Evolutionary conservation across 2,329 filamentous ascomycete genomes (phyloP).

Genomic region (Trichoderma simmonsii): DNA sequence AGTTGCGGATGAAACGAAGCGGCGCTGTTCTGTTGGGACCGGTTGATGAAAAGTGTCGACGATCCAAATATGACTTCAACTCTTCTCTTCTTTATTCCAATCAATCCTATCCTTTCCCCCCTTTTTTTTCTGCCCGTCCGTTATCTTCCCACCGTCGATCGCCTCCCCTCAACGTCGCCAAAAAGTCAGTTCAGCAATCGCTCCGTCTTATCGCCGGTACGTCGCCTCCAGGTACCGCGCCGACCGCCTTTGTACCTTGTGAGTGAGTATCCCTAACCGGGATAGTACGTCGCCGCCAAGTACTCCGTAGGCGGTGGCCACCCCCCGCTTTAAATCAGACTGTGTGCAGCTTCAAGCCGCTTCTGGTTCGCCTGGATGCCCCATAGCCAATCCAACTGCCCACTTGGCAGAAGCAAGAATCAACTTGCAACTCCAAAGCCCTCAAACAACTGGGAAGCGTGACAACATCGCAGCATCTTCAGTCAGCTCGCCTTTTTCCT

Average conservation of each 20-base stretch:
- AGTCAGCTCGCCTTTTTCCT: neutral
- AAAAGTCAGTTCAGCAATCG: neutral
- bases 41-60: neutral
- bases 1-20: neutral
- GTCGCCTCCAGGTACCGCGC: neutral
- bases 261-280: neutral
- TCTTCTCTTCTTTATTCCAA: neutral
- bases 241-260: neutral
- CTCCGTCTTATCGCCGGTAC: constrained; percentile 7
- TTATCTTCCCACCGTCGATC: neutral
- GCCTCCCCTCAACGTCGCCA: neutral
- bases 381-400: constrained; percentile 14
- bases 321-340: constrained; percentile 8
- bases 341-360: constrained; percentile 2
- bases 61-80: no score
- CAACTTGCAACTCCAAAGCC: neutral
- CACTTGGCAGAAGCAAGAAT: neutral
- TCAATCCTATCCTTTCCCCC: neutral
- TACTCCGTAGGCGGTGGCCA: constrained; percentile 4
- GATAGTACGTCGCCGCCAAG: neutral
- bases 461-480: neutral
- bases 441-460: neutral
- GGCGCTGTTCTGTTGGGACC: neutral
- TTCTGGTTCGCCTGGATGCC: neutral
- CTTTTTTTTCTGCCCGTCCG: neutral